Evolutionary conservation across 2,329 filamentous ascomycete genomes (phyloP), one percentile per base, ranked within the genome.

Genomic region (Colletotrichum lupini): DNA sequence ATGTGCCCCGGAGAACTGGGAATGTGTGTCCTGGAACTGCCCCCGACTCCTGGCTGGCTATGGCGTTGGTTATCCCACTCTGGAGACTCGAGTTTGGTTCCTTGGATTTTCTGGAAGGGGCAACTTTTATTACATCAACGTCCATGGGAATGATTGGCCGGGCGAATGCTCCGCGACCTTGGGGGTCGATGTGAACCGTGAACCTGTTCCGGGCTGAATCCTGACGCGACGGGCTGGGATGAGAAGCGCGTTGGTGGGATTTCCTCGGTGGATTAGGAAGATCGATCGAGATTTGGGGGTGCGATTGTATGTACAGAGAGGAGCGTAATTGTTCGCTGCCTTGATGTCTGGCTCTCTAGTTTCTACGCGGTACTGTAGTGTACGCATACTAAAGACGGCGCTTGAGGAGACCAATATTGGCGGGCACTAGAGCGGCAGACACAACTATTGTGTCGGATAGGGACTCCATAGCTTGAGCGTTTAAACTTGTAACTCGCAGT

Each of bases 271-370:
- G 49, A 55, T 53, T 64, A 26, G 42, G 9, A 53, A 35, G 22
- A 53, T 64, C 30, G 61, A 64, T 64, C 61, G 61, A 64, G 61
- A 64, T 64, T 64, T 28, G 61, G 61, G 61, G 61, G 61, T 52
- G 61, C 32, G 59, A 30, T 49, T 11, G 26, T 61, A 61, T 11
- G 26, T 61, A 61, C 59, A 62, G 26, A 52, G 26, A 11, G 16
- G 14, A 42, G 16, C 14, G 6, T 19, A 19, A 1, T 19, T 19
- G 19, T 14, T 19, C 26, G 4, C 59, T n/a, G 16, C n/a, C 59
- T n/a, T 26, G 12, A 24, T 42, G 7, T 28, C 22, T n/a, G 22
- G 26, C 26, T 8, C 22, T n/a, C 58, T 61, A 19, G 22, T 30
- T 19, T 14, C 58, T 61, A 6, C 22, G 30, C 14, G 28, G 8